phyloP scores from a whole-genome alignment of 176 grass and related monocot species.

The Carex littledalei region DNA sequence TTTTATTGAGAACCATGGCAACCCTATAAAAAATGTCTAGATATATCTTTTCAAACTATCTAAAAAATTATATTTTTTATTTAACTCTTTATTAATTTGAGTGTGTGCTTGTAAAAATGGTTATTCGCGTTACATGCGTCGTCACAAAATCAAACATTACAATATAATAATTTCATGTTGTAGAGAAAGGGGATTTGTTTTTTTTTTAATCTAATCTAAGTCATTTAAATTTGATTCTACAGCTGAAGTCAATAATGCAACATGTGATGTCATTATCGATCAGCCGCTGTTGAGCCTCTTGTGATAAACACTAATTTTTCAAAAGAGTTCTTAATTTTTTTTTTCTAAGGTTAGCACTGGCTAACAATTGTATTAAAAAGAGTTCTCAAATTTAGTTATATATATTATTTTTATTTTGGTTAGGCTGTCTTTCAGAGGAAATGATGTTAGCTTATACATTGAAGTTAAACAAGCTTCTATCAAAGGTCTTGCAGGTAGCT shows the following conservation, averaged over 20 bases:
- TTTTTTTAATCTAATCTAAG: neutral
- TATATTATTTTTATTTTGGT: neutral
- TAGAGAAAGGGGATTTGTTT: neutral
- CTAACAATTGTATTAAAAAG: too few species aligned
- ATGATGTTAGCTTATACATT: neutral
- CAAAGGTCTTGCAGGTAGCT: neutral
- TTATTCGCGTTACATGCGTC: too few species aligned
- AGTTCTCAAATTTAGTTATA: neutral
- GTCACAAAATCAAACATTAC: too few species aligned
- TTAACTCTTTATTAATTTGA: too few species aligned
- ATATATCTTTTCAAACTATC: too few species aligned
- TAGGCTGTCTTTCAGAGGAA: neutral
- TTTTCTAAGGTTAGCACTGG: too few species aligned
- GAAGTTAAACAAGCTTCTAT: neutral
- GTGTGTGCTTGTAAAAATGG: too few species aligned
- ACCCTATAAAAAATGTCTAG: too few species aligned
- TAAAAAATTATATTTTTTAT: too few species aligned
- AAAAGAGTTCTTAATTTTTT: too few species aligned
- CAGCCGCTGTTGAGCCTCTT: neutral
- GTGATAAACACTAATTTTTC: neutral
- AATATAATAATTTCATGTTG: neutral
- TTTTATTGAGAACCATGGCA: too few species aligned
- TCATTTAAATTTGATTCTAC: neutral
- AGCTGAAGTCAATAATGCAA: neutral
- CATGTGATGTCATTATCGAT: neutral